Conservation (phyloP, 805 yeast species). For the Hermanozyma aechmeae region DNA sequence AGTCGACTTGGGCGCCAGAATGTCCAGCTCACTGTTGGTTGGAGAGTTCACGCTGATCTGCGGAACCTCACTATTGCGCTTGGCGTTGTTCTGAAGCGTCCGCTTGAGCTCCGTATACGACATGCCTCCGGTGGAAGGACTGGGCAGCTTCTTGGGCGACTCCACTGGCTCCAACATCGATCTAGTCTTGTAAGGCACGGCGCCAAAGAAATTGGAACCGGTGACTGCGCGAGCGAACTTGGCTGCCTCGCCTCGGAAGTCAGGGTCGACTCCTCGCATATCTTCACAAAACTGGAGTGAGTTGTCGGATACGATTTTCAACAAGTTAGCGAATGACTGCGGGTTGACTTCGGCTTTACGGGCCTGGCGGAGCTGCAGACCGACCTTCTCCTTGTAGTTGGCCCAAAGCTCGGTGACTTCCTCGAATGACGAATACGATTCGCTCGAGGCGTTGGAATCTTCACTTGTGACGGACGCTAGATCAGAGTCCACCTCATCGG, state of each 20-base stretch:
- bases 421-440: conserved; percentile 28
- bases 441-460: conserved; percentile 12
- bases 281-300: conserved; percentile 27
- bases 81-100: conserved; percentile 13
- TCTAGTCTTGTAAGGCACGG: conserved; percentile 32
- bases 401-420: conserved; percentile 27
- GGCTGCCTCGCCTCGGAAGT: conserved; percentile 31
- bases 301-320: conserved; percentile 22
- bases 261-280: conserved; percentile 26
- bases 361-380: conserved; percentile 10
- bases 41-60: conserved; percentile 3
- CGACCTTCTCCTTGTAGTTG: conserved; percentile 13
- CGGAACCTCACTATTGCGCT: conserved; percentile 1
- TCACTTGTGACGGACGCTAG: no score
- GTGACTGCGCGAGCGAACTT: conserved; percentile 32
- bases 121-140: conserved; percentile 8
- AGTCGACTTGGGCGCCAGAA: conserved; percentile 14
- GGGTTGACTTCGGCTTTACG: conserved; percentile 12
- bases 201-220: conserved; percentile 32
- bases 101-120: conserved; percentile 27
- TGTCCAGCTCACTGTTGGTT: conserved; percentile 2
- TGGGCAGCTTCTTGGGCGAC: conserved; percentile 3
- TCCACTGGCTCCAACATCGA: conserved; percentile 28
- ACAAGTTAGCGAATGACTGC: conserved; percentile 18
- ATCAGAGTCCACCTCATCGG: no score